Percentiles rank a stretch among this genome's conserved stretches.
Evolutionary conservation across 345 rosid genomes (phyloP).

Genomic region (Populus euphratica): DNA sequence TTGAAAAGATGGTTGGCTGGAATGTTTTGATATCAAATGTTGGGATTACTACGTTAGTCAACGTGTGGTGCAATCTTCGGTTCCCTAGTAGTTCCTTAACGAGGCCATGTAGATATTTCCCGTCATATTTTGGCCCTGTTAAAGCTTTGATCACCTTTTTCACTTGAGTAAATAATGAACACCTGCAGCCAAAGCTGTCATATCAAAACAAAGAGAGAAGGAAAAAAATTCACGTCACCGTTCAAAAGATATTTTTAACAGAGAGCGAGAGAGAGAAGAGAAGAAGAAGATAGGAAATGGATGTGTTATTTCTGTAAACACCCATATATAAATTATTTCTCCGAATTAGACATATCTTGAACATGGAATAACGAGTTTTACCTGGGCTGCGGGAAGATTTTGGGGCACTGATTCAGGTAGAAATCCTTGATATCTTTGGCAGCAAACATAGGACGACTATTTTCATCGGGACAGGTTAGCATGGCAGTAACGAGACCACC

Average conservation of each 20-base stretch:
- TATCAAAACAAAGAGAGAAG: no score
- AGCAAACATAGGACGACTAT: slow-evolving; percentile 4
- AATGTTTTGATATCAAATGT: slow-evolving; percentile 67
- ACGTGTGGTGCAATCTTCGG: slow-evolving; percentile 41
- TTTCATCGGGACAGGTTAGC: slow-evolving; percentile 8
- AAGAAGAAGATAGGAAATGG: no score
- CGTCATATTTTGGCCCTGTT: slow-evolving; percentile 58
- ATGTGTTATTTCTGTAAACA: no score
- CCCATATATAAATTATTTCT: background rate
- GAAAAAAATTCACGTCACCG: no score
- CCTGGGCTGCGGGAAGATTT: slow-evolving; percentile 53
- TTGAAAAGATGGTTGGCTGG: slow-evolving; percentile 62
- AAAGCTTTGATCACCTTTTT: slow-evolving; percentile 37
- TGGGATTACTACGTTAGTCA: slow-evolving; percentile 63
- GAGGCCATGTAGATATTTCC: slow-evolving; percentile 45
- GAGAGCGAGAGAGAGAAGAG: no score
- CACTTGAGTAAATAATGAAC: slow-evolving; percentile 21
- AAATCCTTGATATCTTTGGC: slow-evolving; percentile 25
- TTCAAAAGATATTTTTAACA: no score
- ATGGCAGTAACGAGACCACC: slow-evolving; percentile 17
- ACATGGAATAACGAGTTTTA: background rate
- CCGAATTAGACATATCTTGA: background rate
- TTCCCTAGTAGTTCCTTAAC: slow-evolving; percentile 46
- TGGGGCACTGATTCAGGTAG: slow-evolving; percentile 46
- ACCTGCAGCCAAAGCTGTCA: no score